phyloP scores from a whole-genome alignment of 164 flowering plant species.

The Litsea cubeba region DNA sequence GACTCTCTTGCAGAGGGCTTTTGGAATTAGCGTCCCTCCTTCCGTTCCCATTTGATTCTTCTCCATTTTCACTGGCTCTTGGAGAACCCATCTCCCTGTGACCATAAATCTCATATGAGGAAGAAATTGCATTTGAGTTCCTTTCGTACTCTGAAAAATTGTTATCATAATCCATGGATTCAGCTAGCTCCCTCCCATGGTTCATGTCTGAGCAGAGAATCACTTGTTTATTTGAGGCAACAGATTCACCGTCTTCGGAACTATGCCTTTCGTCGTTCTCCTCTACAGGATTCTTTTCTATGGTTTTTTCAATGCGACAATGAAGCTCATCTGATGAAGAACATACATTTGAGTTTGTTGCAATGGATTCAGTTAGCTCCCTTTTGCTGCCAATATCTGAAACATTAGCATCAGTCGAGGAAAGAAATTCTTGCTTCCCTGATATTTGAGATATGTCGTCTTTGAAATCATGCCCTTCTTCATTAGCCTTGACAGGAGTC shows the following conservation, averaged over 20 bases:
- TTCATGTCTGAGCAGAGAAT: conserved; percentile 3
- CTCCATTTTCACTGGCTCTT: conserved; percentile 9
- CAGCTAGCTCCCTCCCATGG: conserved; percentile 10
- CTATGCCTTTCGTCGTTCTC: conserved; percentile 9
- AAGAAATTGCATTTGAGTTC: conserved; percentile 16
- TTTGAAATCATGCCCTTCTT: conserved; percentile 12
- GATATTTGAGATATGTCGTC: conserved; percentile 17
- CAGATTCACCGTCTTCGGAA: conserved; percentile 16
- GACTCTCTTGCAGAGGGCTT: conserved; percentile 13
- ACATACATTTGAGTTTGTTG: conserved; percentile 11
- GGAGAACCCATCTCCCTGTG: conserved; percentile 9
- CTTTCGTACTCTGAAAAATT: conserved; percentile 14
- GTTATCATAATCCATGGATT: conserved; percentile 8
- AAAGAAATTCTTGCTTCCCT: conserved; percentile 5
- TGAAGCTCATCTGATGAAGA: conserved; percentile 1
- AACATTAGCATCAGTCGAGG: conserved; percentile 11
- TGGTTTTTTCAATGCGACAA: neutral
- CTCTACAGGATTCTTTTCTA: conserved; percentile 15
- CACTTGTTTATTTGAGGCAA: conserved; percentile 15
- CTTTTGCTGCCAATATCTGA: conserved; percentile 10
- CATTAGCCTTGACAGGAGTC: conserved; percentile 14
- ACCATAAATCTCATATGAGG: conserved; percentile 16
- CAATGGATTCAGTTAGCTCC: conserved; percentile 11
- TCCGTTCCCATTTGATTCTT: conserved; percentile 7
- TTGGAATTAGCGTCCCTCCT: conserved; percentile 11